phyloP scores from a whole-genome alignment of 768 basidiomycete genomes.

The Coprinopsis marcescibilis region DNA sequence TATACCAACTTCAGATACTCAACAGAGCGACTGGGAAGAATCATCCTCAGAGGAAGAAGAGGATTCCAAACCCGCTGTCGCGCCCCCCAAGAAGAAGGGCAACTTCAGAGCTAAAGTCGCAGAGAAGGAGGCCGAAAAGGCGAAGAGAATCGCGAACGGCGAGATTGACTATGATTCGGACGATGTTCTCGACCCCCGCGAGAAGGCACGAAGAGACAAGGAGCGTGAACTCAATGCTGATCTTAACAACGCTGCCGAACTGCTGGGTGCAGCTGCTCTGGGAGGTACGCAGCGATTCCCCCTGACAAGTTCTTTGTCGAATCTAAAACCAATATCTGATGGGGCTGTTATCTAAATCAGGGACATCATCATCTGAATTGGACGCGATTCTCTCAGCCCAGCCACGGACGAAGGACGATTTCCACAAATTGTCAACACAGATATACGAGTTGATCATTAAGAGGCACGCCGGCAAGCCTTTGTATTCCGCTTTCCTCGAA shows the following conservation, averaged over 20 bases:
- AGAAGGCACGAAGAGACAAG: slow-evolving; percentile 70
- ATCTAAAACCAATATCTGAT: neutral
- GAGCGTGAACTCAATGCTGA: slow-evolving; percentile 85
- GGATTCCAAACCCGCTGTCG: slow-evolving; percentile 46
- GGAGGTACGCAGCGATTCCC: slow-evolving; percentile 44
- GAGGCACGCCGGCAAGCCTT: slow-evolving; percentile 74
- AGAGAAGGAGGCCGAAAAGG: slow-evolving; percentile 80
- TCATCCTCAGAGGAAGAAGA: slow-evolving; percentile 47
- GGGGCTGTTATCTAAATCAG: slow-evolving; percentile 26
- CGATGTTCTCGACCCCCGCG: slow-evolving; percentile 71
- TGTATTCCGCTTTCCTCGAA: slow-evolving; percentile 81
- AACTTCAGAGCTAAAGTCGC: slow-evolving; percentile 88
- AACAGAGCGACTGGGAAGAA: slow-evolving; percentile 96
- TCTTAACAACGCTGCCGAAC: slow-evolving; percentile 73
- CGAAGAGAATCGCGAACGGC: slow-evolving; percentile 35
- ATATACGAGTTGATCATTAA: slow-evolving; percentile 75
- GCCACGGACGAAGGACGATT: slow-evolving; percentile 89
- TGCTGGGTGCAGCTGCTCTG: slow-evolving; percentile 67
- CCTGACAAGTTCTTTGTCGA: neutral
- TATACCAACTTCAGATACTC: slow-evolving; percentile 7
- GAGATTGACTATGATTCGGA: slow-evolving; percentile 63
- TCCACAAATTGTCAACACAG: slow-evolving; percentile 61
- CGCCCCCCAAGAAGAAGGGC: slow-evolving; percentile 87
- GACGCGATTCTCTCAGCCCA: slow-evolving; percentile 69
- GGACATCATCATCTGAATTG: slow-evolving; percentile 62